Percentiles rank a stretch among this genome's conserved stretches.
Evolutionary conservation across 2,329 filamentous ascomycete species (phyloP).

Genomic region (Colletotrichum sp.): DNA sequence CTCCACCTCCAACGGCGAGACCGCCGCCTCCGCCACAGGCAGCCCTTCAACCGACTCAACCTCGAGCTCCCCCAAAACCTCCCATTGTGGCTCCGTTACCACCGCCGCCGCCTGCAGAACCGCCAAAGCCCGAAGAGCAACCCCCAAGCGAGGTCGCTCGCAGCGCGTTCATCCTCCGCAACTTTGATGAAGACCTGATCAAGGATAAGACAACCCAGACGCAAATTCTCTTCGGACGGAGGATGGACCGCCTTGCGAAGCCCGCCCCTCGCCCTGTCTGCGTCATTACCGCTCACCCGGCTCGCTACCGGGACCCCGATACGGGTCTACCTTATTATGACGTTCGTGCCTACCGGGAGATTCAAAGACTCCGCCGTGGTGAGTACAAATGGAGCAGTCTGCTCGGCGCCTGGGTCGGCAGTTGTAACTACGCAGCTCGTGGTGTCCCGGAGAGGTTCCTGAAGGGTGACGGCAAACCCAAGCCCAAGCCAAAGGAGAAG

Average conservation of each 20-base stretch:
- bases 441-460: conserved; percentile 84
- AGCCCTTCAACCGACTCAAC: conserved; percentile 18
- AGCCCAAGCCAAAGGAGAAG: conserved; percentile 20
- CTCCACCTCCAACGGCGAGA: conserved; percentile 26
- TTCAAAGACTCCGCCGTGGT: conserved; percentile 74
- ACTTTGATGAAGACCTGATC: conserved; percentile 62
- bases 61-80: conserved; percentile 5
- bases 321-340: conserved; percentile 86
- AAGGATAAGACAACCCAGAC: conserved; percentile 63
- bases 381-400: conserved; percentile 84
- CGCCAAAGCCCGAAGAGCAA: conserved; percentile 1
- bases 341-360: conserved; percentile 79
- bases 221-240: conserved; percentile 60
- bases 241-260: conserved; percentile 63
- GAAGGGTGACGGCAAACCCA: conserved; percentile 32
- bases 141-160: conserved; percentile 50
- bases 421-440: conserved; percentile 64
- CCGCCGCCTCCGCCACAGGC: conserved; percentile 22
- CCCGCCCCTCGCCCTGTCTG: conserved; percentile 65
- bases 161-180: conserved; percentile 64
- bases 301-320: conserved; percentile 82
- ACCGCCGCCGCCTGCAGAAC: conserved; percentile 23
- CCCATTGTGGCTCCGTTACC: conserved; percentile 1
- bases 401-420: conserved; percentile 84
- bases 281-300: conserved; percentile 81